These are phyloP conservation scores for Ophiognomonia clavigignenti-juglandacearum DNA, from an alignment of 2,329 filamentous ascomycete genomes.

Conservation along the genomic window DNA sequence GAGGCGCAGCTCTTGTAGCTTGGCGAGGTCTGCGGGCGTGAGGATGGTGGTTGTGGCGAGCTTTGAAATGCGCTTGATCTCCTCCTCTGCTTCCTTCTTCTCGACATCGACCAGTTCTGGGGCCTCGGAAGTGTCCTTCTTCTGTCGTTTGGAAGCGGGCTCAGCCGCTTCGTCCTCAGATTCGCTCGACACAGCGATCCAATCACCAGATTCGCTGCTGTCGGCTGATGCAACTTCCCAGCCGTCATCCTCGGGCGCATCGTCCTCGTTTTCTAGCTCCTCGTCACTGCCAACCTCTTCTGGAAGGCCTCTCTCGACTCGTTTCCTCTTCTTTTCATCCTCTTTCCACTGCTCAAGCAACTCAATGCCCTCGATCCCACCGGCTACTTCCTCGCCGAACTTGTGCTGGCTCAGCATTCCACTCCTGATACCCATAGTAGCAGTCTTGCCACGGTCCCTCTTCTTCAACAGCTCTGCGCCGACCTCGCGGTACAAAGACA, in stretches of 20 bases:
- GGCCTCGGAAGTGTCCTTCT: slow-evolving; percentile 29
- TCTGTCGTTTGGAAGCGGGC: slow-evolving; percentile 61
- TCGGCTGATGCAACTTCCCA: slow-evolving; percentile 60
- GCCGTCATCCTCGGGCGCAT: slow-evolving; percentile 56
- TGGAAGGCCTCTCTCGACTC: slow-evolving; percentile 62
- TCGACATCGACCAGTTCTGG: slow-evolving; percentile 29
- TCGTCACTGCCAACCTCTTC: slow-evolving; percentile 58
- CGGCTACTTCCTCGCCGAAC: slow-evolving; percentile 76
- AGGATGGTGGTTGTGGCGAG: slow-evolving; percentile 92
- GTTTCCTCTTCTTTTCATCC: slow-evolving; percentile 73
- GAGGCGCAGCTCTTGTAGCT: slow-evolving; percentile 81
- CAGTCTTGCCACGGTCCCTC: slow-evolving; percentile 86
- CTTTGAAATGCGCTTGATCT: slow-evolving; percentile 54
- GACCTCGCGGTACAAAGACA: slow-evolving; percentile 88
- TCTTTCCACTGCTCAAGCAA: slow-evolving; percentile 91
- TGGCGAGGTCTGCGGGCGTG: slow-evolving; percentile 92
- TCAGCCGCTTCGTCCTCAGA: slow-evolving; percentile 71
- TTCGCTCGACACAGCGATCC: slow-evolving; percentile 82
- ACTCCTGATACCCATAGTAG: slow-evolving; percentile 70
- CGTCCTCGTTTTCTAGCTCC: slow-evolving; percentile 58
- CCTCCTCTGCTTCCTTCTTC: slow-evolving; percentile 39
- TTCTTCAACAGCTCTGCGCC: slow-evolving; percentile 85
- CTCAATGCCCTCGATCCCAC: slow-evolving; percentile 87
- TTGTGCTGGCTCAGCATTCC: slow-evolving; percentile 72
- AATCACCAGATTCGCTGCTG: slow-evolving; percentile 72